Evolutionary conservation across 805 yeast genomes (phyloP), one percentile per base, ranked within the genome.

Genomic region (Candida odintsovae): DNA sequence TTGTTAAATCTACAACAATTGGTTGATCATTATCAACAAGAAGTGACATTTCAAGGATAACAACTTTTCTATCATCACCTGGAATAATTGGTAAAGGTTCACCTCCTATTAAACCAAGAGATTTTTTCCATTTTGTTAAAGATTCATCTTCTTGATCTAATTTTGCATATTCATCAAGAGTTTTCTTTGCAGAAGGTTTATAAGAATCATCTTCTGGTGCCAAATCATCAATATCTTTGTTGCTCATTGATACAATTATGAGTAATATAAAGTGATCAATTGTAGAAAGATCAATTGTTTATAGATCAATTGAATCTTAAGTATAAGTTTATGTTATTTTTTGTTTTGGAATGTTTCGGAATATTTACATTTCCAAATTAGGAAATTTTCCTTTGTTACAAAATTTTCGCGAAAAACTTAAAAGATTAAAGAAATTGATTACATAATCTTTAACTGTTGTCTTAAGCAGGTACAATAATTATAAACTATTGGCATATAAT

Each of bases 81-180:
- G 85, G 88, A 43, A 75, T 80, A 23, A 81, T 81, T 13, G 86
- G 90, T 52, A 80, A 70, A 3, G 80, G 62, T n/a, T 63, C 66
- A 49, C 80, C 82, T 10, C 80, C 73, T 43, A 80, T 67, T 48
- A 90, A 70, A 0, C 97, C 97, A 28, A 90, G 70, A 1, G 95
- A 86, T 47, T 82, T 86, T 65, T 90, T 90, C 97, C 97, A 90
- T 65, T 86, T 87, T 51, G 84, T 86, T 52, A 90, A 72, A 16
- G 95, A 84, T 66, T 88, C 96, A 63, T 90, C 97, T 56, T 89
- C 86, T 12, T 92, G 92, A 62, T 90, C 97, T 54, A 90, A 68
- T 47, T 82, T 76, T 46, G 83, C 79, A 66, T 90, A 90, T 62
- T 90, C 96, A 38, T 78, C 89, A 38, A 90, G 76, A 16, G 95